A percentile compares a stretch with the other conserved stretches of the same genome.
phyloP scores from a whole-genome alignment of 2,329 filamentous ascomycete species.

The Scorias spongiosa region DNA sequence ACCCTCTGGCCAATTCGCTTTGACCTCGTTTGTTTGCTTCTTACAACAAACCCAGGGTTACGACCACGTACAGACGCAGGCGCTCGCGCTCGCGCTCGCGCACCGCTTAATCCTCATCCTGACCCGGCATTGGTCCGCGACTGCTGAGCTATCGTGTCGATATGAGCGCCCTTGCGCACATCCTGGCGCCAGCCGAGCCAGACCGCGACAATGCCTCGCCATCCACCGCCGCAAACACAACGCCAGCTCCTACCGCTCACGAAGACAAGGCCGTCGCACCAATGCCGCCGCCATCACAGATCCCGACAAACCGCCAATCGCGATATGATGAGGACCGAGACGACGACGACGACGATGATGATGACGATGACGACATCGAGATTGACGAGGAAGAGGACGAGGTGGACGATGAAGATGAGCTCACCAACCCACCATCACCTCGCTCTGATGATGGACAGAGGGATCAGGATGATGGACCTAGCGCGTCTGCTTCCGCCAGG shows the following conservation, averaged over 20 bases:
- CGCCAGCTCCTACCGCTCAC: constrained; percentile 5
- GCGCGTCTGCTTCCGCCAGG: neutral
- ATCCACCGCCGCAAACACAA: neutral
- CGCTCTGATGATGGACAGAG: neutral
- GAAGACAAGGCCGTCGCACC: constrained; percentile 3
- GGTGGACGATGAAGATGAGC: neutral
- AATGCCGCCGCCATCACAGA: constrained; percentile 6
- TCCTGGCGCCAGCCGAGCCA: constrained; percentile 2
- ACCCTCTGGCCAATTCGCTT: too few species aligned
- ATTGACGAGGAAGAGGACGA: neutral
- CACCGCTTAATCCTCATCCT: too few species aligned
- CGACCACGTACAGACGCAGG: too few species aligned
- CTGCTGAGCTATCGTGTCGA: too few species aligned
- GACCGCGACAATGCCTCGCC: constrained; percentile 1
- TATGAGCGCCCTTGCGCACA: constrained; percentile 5
- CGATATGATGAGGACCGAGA: neutral
- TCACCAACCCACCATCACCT: neutral
- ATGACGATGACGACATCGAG: constrained; percentile 4
- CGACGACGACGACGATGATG: constrained; percentile 1
- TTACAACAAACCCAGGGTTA: too few species aligned
- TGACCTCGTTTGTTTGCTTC: too few species aligned
- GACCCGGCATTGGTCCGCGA: too few species aligned
- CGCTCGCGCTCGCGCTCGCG: too few species aligned
- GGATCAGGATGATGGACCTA: neutral
- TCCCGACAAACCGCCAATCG: neutral